Percentiles rank a stretch among this genome's conserved stretches.
These are phyloP conservation scores for Fusarium sp. DNA, from an alignment of 2,329 filamentous ascomycete species.

Conservation along the genomic window DNA sequence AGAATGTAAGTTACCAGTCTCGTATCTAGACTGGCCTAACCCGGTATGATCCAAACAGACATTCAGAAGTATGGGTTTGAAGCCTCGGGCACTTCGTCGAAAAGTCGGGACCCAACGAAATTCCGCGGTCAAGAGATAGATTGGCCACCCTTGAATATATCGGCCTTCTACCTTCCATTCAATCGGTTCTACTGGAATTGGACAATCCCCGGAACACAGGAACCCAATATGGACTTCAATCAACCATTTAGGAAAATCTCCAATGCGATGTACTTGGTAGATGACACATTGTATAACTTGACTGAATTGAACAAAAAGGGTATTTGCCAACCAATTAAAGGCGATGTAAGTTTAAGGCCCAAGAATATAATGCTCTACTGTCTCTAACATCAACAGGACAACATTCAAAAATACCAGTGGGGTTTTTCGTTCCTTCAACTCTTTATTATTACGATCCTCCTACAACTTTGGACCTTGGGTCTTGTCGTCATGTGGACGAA, in stretches of 20 bases:
- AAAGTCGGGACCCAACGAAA: not conserved
- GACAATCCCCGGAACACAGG: not conserved
- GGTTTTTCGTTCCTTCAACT: conserved; percentile 29
- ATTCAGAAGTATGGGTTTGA: not conserved
- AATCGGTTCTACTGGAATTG: not conserved
- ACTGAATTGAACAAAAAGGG: not conserved
- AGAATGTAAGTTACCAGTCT: not conserved
- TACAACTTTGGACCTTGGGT: not conserved
- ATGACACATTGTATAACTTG: not conserved
- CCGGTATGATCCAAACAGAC: not conserved
- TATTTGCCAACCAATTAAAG: conserved; percentile 14
- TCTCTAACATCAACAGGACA: fast-evolving
- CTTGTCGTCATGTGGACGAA: not conserved
- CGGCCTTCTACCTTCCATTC: not conserved
- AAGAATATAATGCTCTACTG: fast-evolving
- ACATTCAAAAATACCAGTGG: conserved; percentile 8
- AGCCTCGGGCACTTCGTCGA: too few species aligned
- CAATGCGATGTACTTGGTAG: not conserved
- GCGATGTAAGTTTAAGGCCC: not conserved
- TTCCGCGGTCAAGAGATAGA: not conserved
- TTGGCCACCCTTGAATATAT: conserved; percentile 11
- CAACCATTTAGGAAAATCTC: not conserved
- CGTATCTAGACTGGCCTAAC: too few species aligned
- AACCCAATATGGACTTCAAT: fast-evolving
- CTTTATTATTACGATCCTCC: not conserved